Conservation (phyloP, 2,329 filamentous ascomycete genomes). For the Sporothrix protearum region DNA sequence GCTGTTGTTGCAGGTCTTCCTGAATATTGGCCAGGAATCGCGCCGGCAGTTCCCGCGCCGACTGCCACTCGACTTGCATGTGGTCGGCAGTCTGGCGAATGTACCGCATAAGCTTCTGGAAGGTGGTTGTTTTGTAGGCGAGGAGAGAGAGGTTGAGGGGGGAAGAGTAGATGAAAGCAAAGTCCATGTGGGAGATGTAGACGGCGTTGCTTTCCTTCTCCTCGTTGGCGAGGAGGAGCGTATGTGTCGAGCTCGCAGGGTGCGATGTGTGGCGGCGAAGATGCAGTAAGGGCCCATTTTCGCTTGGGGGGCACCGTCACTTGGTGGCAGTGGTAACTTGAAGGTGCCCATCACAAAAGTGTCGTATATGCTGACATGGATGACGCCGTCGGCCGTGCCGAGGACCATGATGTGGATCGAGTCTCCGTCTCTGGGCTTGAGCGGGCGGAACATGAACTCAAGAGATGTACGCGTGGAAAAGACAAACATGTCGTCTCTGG, state of each 20-base stretch:
- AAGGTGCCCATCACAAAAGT: slow-evolving; percentile 75
- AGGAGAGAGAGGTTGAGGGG: slow-evolving; percentile 79
- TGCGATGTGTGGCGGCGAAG: slow-evolving; percentile 64
- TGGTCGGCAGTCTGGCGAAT: slow-evolving; percentile 75
- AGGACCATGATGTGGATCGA: slow-evolving; percentile 76
- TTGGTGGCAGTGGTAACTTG: slow-evolving; percentile 42
- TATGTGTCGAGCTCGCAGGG: slow-evolving; percentile 69
- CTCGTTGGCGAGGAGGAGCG: slow-evolving; percentile 54
- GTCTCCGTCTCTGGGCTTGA: slow-evolving; percentile 62
- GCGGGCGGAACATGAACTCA: slow-evolving; percentile 64
- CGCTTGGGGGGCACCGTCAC: neutral
- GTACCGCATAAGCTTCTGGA: slow-evolving; percentile 85
- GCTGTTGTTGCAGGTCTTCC: slow-evolving; percentile 66
- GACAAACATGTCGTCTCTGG: slow-evolving; percentile 54
- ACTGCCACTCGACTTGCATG: slow-evolving; percentile 78
- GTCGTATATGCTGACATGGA: slow-evolving; percentile 81
- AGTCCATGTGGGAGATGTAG: slow-evolving; percentile 70
- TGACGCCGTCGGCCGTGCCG: slow-evolving; percentile 64
- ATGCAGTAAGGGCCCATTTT: slow-evolving; percentile 29
- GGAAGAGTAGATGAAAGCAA: slow-evolving; percentile 76
- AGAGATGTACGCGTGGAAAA: slow-evolving; percentile 68
- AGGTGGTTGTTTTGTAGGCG: slow-evolving; percentile 78
- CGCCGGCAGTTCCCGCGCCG: slow-evolving; percentile 71
- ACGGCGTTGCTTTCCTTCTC: slow-evolving; percentile 44
- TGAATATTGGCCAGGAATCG: slow-evolving; percentile 76